Conservation (phyloP, 148 eudicot species). For the Amaranthus palmeri region DNA sequence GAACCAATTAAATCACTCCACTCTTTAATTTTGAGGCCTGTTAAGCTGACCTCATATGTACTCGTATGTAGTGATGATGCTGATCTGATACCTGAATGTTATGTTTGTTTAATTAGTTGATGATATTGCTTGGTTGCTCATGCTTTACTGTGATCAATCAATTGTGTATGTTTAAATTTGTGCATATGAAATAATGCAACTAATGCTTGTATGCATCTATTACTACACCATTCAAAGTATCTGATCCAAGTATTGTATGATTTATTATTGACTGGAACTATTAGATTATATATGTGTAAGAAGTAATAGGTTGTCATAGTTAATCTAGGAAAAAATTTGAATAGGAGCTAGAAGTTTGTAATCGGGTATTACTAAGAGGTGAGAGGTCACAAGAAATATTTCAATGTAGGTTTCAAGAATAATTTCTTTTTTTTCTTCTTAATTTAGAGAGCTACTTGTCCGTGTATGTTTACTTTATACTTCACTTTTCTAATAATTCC, state of each 20-base stretch:
- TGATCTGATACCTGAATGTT: background rate
- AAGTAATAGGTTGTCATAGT: background rate
- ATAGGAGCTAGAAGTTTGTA: background rate
- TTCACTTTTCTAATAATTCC: background rate
- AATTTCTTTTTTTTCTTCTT: background rate
- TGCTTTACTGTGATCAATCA: background rate
- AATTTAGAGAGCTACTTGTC: background rate
- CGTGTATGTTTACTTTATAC: background rate
- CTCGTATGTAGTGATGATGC: background rate
- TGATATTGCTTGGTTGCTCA: background rate
- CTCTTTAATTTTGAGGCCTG: background rate
- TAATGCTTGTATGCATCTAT: background rate
- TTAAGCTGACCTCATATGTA: background rate
- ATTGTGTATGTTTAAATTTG: background rate
- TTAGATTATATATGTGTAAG: background rate
- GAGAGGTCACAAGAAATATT: background rate
- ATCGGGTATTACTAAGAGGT: background rate
- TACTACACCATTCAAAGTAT: background rate
- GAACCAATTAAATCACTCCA: background rate
- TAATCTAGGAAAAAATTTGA: background rate
- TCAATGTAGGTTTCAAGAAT: background rate
- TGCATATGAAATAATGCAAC: background rate
- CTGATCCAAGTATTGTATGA: background rate
- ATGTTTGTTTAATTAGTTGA: background rate
- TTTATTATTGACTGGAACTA: background rate